Evolutionary conservation across 305 asterid genomes (phyloP), one percentile per base, ranked within the genome.

Genomic region (Fraxinus sp.): DNA sequence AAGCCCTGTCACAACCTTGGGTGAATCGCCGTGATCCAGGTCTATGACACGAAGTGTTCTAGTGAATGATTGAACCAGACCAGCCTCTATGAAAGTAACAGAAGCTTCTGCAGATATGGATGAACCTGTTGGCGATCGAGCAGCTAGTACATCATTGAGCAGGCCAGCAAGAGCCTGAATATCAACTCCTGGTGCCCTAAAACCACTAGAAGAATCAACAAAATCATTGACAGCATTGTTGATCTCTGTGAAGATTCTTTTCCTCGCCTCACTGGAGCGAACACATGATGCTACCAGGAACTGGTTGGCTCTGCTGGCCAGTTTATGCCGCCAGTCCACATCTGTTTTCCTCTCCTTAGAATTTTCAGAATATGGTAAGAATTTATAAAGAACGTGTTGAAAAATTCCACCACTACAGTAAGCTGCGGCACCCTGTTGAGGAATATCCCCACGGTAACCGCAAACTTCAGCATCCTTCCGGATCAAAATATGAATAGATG

Each of bases 281-380:
- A 92, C 99, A 90, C 97, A 92, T 44, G 98, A 91, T 74, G 99
- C 97, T 78, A 95, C 97, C 79, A 95, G 87, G 84, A 95, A 95
- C 86, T 95, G 98, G 87, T 91, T 91, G 70, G 96, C 95, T 87
- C 92, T 92, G 90, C 94, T 91, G 28, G 98, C 93, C 83, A 95
- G 93, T 88, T 95, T 95, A 73, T 95, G 94, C 91, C 92, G 94
- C 98, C 99, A 94, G 89, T 93, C 99, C 72, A 90, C 96, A 86
- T 95, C 97, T 30, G 88, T 76, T 88, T 94, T 95, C 86, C 87
- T 91, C 88, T 92, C 92, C 76, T 83, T 90, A 18, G 85, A 83
- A 83, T 32, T 86, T 86, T 91, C 93, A 74, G 91, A 77, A 83
- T 89, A 88, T 3, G 99, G 97, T 59, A 95, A 88, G 80, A 94